A percentile compares a stretch with the other conserved stretches of the same genome.
Conservation (phyloP, 1,284 basidiomycete species). For the Bjerkandera adusta region DNA sequence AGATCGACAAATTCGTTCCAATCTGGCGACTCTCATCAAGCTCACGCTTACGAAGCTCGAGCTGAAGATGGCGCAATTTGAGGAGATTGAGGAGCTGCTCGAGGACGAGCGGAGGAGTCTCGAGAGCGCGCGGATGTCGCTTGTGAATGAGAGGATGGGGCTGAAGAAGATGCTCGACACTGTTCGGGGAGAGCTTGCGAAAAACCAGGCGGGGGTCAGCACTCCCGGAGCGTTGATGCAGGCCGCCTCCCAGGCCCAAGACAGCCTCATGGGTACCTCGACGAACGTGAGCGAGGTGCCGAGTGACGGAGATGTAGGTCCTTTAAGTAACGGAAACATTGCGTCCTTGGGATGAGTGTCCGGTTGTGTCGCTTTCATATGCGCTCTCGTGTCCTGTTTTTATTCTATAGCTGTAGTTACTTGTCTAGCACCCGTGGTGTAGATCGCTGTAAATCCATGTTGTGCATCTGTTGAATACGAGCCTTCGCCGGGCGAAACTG, state of each 20-base stretch:
- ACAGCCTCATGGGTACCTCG: slow-evolving; percentile 44
- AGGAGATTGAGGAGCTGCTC: slow-evolving; percentile 85
- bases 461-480: too few species aligned
- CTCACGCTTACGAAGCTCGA: slow-evolving; percentile 93
- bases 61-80: slow-evolving; percentile 90
- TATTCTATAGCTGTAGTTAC: slow-evolving; percentile 8
- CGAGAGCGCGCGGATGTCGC: slow-evolving; percentile 67
- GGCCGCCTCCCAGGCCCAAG: slow-evolving; percentile 33
- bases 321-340: slow-evolving; percentile 29
- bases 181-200: slow-evolving; percentile 60
- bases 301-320: slow-evolving; percentile 34
- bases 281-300: too few species aligned
- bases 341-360: slow-evolving; percentile 25
- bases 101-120: slow-evolving; percentile 81
- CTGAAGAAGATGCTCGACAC: slow-evolving; percentile 66
- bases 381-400: neutral
- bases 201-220: slow-evolving; percentile 33
- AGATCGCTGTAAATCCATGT: too few species aligned
- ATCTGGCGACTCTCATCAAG: slow-evolving; percentile 86
- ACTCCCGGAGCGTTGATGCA: slow-evolving; percentile 24
- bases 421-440: too few species aligned
- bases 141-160: slow-evolving; percentile 64
- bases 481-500: too few species aligned
- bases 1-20: slow-evolving; percentile 77
- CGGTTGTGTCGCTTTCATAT: slow-evolving; percentile 2